Evolutionary conservation across 129 eudicot species (phyloP).

Genomic region (Calendula officinalis): DNA sequence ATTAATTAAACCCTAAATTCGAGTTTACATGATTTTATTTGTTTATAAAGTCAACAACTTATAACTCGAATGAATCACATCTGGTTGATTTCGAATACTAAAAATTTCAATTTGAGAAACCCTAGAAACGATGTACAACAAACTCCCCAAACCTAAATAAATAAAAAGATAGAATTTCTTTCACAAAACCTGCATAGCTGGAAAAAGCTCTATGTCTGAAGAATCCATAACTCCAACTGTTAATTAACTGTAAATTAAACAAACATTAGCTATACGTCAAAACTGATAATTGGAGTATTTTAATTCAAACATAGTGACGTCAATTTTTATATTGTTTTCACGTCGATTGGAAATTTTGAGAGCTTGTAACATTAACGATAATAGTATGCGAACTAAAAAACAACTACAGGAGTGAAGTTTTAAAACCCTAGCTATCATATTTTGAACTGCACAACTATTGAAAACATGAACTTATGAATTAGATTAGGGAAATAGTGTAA

Average conservation of each 20-base stretch:
- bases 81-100: background rate
- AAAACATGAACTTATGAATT: background rate
- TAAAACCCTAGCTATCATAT: slow-evolving; percentile 27
- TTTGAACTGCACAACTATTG: background rate
- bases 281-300: background rate
- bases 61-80: background rate
- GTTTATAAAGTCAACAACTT: background rate
- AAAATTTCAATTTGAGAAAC: slow-evolving; percentile 4
- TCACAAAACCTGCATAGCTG: slow-evolving; percentile 53
- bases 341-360: background rate
- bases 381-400: too few species aligned
- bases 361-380: background rate
- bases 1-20: background rate
- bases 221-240: slow-evolving; percentile 46
- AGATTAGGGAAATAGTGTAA: slow-evolving; percentile 3
- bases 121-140: background rate
- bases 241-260: slow-evolving; percentile 12
- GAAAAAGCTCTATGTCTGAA: slow-evolving; percentile 39
- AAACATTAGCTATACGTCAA: slow-evolving; percentile 6
- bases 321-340: background rate
- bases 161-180: background rate
- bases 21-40: background rate
- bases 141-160: background rate
- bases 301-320: slow-evolving; percentile 6
- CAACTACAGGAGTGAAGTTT: background rate